Evolutionary conservation across 176 grass and related monocot species (phyloP), one percentile per base, ranked within the genome.

Genomic region (Secale cereale): DNA sequence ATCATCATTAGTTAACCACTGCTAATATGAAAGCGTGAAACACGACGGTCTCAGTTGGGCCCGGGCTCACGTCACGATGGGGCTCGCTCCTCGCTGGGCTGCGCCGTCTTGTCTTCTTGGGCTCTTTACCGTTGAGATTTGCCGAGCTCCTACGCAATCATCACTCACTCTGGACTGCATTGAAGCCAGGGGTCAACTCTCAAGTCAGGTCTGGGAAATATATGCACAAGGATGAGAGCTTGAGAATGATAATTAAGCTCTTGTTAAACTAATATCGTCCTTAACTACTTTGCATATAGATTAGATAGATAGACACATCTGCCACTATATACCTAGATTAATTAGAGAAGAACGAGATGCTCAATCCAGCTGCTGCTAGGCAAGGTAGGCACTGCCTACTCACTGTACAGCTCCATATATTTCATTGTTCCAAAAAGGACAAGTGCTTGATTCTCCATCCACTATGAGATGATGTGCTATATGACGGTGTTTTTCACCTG

Each of bases 401-500:
- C 28, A 67, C 11, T 70, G 7, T 57, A 57, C 36, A 68, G 11
- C 15, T 74, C 61, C 70, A 60, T 60, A 23, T 8, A 61, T 61
- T 61, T 25, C 59, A 60, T 60, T 60, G 57, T 23, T 60, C 22
- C n/a, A 60, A 74, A 50, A 52, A 30, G 16, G 27, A 52, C 2
- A 4, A 27, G 69, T 29, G 41, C 70, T 45, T 88, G 87, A 86
- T 86, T 82, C 83, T 27, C 73, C 22, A 37, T 71, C 90, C 93
- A 88, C 86, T 86, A 95, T 29, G 50, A 59, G 74, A 16, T 92
- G 88, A 90, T 95, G 90, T 95, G 90, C 90, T 56, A 43, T 29
- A 74, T 95, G 93, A 95, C 83, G 25, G 67, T 84, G 68, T 74
- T 79, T 59, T 86, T 91, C 85, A 87, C 81, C 76, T 80, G 36